Conservation (phyloP, 257 asterid species). For the Sherardia arvensis region DNA sequence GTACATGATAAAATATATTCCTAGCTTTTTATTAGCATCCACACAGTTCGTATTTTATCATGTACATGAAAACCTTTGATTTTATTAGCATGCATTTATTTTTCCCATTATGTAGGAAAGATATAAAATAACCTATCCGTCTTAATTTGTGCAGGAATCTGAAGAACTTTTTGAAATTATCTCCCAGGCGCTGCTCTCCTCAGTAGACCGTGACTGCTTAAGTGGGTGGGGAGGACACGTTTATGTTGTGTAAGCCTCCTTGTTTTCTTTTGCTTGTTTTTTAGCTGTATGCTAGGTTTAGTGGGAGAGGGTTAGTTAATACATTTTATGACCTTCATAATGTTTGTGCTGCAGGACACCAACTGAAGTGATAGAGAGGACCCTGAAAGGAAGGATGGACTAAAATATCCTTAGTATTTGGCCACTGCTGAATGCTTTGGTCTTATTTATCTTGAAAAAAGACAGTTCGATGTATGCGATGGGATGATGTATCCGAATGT, state of each 20-base stretch:
- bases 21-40: background rate
- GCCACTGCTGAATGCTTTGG: background rate
- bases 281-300: too few species aligned
- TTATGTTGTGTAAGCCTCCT: constrained; percentile 63
- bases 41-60: background rate
- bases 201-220: constrained; percentile 90
- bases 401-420: background rate
- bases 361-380: constrained; percentile 77
- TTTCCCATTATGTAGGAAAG: too few species aligned
- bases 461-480: background rate
- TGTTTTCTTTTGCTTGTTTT: background rate
- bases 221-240: constrained; percentile 99
- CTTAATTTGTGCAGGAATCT: constrained; percentile 43
- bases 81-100: background rate
- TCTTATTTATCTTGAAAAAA: background rate
- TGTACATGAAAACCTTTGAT: too few species aligned
- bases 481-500: background rate
- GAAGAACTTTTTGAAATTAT: constrained; percentile 89
- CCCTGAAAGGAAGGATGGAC: constrained; percentile 95
- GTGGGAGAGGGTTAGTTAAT: too few species aligned
- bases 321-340: background rate
- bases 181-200: constrained; percentile 82
- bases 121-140: background rate
- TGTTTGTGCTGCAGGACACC: constrained; percentile 60
- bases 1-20: too few species aligned